phyloP scores from a whole-genome alignment of 2,329 filamentous ascomycete species.

The Cytospora leucostoma region DNA sequence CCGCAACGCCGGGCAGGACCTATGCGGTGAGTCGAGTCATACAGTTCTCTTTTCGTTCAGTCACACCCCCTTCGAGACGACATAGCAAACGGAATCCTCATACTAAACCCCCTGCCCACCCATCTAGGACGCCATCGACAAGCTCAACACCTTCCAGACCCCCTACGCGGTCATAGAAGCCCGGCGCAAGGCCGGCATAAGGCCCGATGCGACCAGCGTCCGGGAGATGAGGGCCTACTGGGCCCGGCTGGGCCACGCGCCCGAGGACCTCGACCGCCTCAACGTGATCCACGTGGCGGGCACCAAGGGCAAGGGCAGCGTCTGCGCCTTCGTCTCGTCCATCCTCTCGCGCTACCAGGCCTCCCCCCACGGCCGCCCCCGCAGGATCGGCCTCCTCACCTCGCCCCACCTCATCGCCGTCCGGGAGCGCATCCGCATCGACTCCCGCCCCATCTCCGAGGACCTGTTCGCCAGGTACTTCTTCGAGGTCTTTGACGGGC shows the following conservation, averaged over 20 bases:
- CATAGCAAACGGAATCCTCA: background rate
- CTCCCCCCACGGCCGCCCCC: slow-evolving; percentile 35
- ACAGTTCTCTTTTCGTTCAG: background rate
- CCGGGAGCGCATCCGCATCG: slow-evolving; percentile 66
- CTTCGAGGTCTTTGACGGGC: slow-evolving; percentile 65
- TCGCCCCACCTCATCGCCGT: slow-evolving; percentile 69
- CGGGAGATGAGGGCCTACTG: slow-evolving; percentile 81
- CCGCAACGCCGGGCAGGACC: slow-evolving; percentile 11
- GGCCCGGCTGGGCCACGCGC: slow-evolving; percentile 73
- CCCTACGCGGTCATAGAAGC: slow-evolving; percentile 81
- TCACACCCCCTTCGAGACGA: background rate
- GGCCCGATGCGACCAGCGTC: slow-evolving; percentile 69
- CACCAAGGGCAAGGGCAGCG: slow-evolving; percentile 77
- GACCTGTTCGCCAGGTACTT: slow-evolving; percentile 65
- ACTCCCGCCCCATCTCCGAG: slow-evolving; percentile 59
- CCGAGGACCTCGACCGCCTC: slow-evolving; percentile 56
- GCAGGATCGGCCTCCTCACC: slow-evolving; percentile 64
- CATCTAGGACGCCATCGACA: slow-evolving; percentile 75
- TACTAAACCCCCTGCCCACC: background rate
- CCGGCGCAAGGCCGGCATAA: slow-evolving; percentile 71
- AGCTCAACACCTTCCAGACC: slow-evolving; percentile 87
- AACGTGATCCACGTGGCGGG: slow-evolving; percentile 72
- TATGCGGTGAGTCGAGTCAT: slow-evolving; percentile 21
- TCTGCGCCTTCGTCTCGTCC: slow-evolving; percentile 66
- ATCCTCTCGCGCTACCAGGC: slow-evolving; percentile 57